These are phyloP conservation scores for Salix udensis DNA, from an alignment of 345 rosid species.

Conservation along the genomic window DNA sequence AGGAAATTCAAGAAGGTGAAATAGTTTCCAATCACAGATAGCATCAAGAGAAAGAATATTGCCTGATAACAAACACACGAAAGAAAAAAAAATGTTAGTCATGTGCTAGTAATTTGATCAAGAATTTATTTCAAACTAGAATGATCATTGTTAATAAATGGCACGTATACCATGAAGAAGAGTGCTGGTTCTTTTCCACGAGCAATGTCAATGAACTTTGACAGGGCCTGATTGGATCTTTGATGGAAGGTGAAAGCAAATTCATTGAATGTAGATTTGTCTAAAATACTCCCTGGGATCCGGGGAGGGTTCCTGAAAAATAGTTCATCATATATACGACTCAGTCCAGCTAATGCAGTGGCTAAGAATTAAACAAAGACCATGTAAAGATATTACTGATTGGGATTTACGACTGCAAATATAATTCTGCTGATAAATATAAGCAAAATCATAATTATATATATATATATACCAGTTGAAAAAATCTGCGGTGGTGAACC, in stretches of 20 bases:
- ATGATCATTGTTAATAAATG: background rate
- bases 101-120: background rate
- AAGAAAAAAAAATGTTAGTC: background rate
- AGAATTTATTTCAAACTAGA: background rate
- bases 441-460: background rate
- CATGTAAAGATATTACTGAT: too few relatives aligned
- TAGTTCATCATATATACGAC: background rate
- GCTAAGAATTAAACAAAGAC: too few relatives aligned
- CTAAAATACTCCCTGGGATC: constrained; percentile 39
- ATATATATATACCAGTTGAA: constrained; percentile 45
- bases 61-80: constrained; percentile 27
- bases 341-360: background rate
- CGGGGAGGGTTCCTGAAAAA: constrained; percentile 54
- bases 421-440: background rate
- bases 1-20: constrained; percentile 74
- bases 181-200: constrained; percentile 56
- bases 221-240: constrained; percentile 41
- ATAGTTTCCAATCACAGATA: constrained; percentile 68
- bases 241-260: constrained; percentile 40
- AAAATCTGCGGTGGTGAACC: constrained; percentile 51
- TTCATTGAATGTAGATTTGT: constrained; percentile 42
- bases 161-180: constrained; percentile 48
- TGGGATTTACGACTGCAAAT: too few relatives aligned
- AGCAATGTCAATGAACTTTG: constrained; percentile 51
- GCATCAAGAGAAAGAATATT: constrained; percentile 44